phyloP scores from a whole-genome alignment of 2,329 filamentous ascomycete genomes.

The Fusarium multiceps region DNA sequence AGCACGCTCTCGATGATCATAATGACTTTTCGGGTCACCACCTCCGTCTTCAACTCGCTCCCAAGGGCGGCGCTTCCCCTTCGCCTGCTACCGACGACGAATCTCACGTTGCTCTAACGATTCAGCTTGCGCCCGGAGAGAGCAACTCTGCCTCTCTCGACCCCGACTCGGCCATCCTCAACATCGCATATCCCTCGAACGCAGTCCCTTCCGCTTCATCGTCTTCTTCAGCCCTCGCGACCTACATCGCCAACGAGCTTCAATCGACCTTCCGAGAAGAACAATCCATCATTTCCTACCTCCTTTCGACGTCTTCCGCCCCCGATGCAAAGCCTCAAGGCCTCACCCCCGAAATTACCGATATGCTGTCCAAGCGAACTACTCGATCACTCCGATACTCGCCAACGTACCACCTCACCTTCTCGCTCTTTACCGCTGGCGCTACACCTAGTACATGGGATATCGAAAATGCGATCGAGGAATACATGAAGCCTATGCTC shows the following conservation, averaged over 20 bases:
- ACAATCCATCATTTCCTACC: slow-evolving; percentile 83
- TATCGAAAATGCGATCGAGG: slow-evolving; percentile 81
- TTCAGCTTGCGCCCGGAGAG: slow-evolving; percentile 75
- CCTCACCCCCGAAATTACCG: slow-evolving; percentile 63
- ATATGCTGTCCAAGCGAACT: slow-evolving; percentile 74
- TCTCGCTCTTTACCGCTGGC: slow-evolving; percentile 90
- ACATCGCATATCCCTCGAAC: slow-evolving; percentile 80
- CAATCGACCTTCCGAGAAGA: slow-evolving; percentile 87
- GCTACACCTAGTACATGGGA: slow-evolving; percentile 88
- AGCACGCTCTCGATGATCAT: slow-evolving; percentile 85
- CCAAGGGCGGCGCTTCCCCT: slow-evolving; percentile 39
- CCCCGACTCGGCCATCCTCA: slow-evolving; percentile 75
- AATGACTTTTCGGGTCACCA: slow-evolving; percentile 89
- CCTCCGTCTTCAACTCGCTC: slow-evolving; percentile 64
- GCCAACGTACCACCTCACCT: slow-evolving; percentile 93
- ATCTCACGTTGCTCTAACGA: slow-evolving; percentile 70
- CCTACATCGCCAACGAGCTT: slow-evolving; percentile 82
- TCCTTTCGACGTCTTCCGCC: slow-evolving; percentile 69
- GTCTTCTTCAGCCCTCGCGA: slow-evolving; percentile 77
- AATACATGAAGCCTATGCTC: slow-evolving; percentile 85
- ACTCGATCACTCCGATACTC: slow-evolving; percentile 91
- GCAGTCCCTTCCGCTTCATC: slow-evolving; percentile 74
- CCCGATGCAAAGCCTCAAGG: slow-evolving; percentile 59
- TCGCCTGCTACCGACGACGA: slow-evolving; percentile 52
- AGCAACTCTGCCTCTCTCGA: slow-evolving; percentile 72